These are phyloP conservation scores for Lactifluus pinguis DNA, from an alignment of 768 basidiomycete species.

Conservation along the genomic window DNA sequence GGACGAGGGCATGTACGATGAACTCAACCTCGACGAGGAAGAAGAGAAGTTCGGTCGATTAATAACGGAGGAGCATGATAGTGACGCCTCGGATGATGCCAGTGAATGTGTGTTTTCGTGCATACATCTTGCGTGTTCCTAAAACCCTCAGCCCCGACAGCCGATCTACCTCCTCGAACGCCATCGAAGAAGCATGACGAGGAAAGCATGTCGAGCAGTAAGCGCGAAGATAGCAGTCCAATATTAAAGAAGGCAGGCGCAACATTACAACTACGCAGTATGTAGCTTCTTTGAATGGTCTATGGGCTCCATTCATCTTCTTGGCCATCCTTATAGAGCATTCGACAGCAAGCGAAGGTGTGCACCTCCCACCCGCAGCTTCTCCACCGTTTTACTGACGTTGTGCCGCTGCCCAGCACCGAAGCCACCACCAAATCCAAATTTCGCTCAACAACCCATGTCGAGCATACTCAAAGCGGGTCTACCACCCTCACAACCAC, in stretches of 20 bases:
- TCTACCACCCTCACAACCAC: constrained; percentile 46
- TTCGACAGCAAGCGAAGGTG: constrained; percentile 56
- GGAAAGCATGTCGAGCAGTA: constrained; percentile 64
- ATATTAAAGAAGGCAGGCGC: constrained; percentile 68
- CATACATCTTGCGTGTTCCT: neutral
- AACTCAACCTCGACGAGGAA: constrained; percentile 93
- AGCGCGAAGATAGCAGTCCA: constrained; percentile 63
- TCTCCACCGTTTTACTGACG: neutral
- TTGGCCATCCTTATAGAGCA: constrained; percentile 40
- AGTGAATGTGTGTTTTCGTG: constrained; percentile 53
- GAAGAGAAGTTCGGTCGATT: constrained; percentile 86
- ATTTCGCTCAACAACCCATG: constrained; percentile 75
- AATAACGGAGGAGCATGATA: constrained; percentile 64
- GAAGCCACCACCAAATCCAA: constrained; percentile 74
- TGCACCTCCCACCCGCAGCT: constrained; percentile 15
- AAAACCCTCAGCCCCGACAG: constrained; percentile 5
- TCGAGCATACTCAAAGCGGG: constrained; percentile 67
- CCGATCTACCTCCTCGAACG: constrained; percentile 58
- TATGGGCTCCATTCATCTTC: constrained; percentile 2
- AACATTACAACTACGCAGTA: constrained; percentile 62
- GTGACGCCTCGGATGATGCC: constrained; percentile 64
- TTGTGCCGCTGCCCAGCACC: constrained; percentile 27
- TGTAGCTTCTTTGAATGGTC: constrained; percentile 25
- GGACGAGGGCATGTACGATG: constrained; percentile 95
- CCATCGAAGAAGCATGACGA: constrained; percentile 71